A percentile compares a stretch with the other conserved stretches of the same genome.
These are phyloP conservation scores for Populus davidiana DNA, from an alignment of 345 rosid species.

Conservation along the genomic window DNA sequence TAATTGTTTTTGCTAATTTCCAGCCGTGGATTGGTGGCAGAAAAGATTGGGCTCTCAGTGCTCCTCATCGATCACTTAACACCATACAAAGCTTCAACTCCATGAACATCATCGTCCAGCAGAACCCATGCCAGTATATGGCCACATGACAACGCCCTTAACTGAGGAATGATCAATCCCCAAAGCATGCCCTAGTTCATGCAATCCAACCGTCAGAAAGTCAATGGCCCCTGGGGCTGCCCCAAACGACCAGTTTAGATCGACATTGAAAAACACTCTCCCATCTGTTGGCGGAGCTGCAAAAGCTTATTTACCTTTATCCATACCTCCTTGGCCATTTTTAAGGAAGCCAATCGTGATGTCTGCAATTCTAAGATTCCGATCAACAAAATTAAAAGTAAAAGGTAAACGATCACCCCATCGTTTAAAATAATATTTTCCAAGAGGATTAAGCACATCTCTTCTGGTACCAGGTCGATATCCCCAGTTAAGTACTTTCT, in stretches of 20 bases:
- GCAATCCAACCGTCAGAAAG: background rate
- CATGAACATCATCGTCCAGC: background rate
- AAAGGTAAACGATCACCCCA: background rate
- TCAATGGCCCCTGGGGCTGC: background rate
- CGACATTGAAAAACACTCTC: background rate
- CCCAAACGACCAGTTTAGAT: constrained; percentile 6
- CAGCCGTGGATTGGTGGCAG: too few species aligned
- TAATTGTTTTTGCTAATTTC: too few species aligned
- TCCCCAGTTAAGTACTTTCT: background rate
- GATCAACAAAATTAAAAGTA: background rate
- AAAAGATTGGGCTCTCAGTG: too few species aligned
- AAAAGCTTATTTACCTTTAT: background rate
- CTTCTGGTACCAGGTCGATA: background rate
- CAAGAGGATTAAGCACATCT: background rate
- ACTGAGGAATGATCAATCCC: background rate
- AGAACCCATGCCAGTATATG: background rate
- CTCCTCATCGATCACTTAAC: too few species aligned
- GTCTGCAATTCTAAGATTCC: background rate
- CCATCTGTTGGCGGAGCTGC: background rate
- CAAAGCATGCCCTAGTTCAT: background rate
- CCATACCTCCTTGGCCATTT: background rate
- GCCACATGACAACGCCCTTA: background rate
- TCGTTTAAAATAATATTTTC: background rate
- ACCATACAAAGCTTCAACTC: background rate
- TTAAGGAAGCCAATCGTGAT: constrained; percentile 8